phyloP scores from a whole-genome alignment of 495 filamentous ascomycete species.

The Xylaria venustula region DNA sequence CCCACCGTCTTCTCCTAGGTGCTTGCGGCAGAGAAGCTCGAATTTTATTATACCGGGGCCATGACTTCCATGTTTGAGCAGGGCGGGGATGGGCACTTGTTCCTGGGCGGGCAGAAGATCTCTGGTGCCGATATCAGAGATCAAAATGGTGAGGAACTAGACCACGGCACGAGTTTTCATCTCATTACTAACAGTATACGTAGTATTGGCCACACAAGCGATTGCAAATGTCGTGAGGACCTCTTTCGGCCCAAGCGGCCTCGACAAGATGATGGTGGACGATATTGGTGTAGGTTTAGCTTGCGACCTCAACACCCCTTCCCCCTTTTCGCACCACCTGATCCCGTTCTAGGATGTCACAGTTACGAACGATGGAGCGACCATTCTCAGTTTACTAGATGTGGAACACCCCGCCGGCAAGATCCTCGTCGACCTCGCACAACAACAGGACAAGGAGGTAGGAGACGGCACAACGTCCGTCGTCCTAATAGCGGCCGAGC shows the following conservation, averaged over 20 bases:
- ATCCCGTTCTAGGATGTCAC: slow-evolving; percentile 78
- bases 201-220: slow-evolving; percentile 91
- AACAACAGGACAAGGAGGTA: slow-evolving; percentile 98
- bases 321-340: not conserved
- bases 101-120: slow-evolving; percentile 92
- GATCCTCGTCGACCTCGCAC: slow-evolving; percentile 95
- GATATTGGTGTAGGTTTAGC: slow-evolving; percentile 79
- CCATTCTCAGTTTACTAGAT: slow-evolving; percentile 90
- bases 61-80: slow-evolving; percentile 93
- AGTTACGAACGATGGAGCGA: slow-evolving; percentile 98
- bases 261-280: slow-evolving; percentile 99
- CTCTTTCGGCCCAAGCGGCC: slow-evolving; percentile 93
- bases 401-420: slow-evolving; percentile 98
- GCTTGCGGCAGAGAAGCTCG: not conserved
- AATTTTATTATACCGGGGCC: slow-evolving; percentile 17
- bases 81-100: slow-evolving; percentile 83
- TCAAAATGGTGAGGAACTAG: slow-evolving; percentile 72
- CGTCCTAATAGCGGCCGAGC: slow-evolving; percentile 94
- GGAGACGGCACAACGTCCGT: slow-evolving; percentile 98
- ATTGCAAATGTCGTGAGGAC: slow-evolving; percentile 99
- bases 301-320: not conserved
- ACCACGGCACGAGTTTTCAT: not conserved
- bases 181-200: slow-evolving; percentile 27
- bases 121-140: slow-evolving; percentile 93
- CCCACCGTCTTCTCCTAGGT: not conserved